Base-by-base conservation (phyloP, 2,329 filamentous ascomycete species). In the Pezicula rhizophila region DNA sequence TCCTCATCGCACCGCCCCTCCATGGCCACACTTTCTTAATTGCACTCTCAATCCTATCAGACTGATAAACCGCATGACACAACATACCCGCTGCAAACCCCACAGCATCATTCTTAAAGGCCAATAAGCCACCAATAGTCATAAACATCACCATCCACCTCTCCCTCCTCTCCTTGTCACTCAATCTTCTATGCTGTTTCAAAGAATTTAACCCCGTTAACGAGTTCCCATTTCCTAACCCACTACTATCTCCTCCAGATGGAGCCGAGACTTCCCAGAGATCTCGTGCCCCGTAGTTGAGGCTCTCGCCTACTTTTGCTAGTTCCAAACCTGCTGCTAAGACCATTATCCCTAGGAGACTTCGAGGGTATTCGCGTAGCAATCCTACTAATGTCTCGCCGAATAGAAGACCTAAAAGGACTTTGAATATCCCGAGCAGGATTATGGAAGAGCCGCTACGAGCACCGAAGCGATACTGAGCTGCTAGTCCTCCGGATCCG, bases 131-230 rank as follows among this genome's bases (percentile, higher is more conserved):
- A 0, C 87, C 90, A 8, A 89, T 82, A 0, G 92, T 97, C 53
- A 91, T 84, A 50, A 96, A 75, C 90, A 96, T 95, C 0, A 96
- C 84, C 18, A 82, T 87, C 87, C 89, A 96, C 49, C 90, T 76
- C 64, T 89, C 81, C 48, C 77, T 78, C 41, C 82, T 77, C 67
- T 93, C 87, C 45, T 79, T 72, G 14, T 89, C 84, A 1, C 76
- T 79, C 2, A 87, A 65, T 7, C 74, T 70, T 17, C 77, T 72
- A 25, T 77, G 71, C 20, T 62, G 68, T 57, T 76, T 75, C 33
- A 41, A 40, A 1, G 23, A 5, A 23, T 31, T 31, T 12, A 31
- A 1, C 28, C 28, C 28, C 28, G 28, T 31, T 23, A 23, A 23
- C 6, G 23, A 23, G 23, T 23, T 23, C 6, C 23, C 23, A 23